Base-by-base conservation (phyloP, 2,329 filamentous ascomycete genomes). In the Clarireedia homoeocarpa region DNA sequence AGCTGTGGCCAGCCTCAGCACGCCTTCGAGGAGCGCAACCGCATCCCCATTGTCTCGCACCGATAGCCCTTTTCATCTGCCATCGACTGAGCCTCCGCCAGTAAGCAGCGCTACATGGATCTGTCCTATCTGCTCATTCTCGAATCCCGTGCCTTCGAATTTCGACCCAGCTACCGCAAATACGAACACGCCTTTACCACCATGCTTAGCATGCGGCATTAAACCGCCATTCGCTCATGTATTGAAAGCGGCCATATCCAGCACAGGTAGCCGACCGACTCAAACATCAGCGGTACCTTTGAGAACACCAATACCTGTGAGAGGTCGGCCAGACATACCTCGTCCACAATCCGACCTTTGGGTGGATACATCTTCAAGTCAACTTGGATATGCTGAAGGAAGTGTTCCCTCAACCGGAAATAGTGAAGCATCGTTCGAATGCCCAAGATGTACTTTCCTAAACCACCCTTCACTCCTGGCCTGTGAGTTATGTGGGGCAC, bases 81-180 rank as follows among this genome's bases (percentile, higher is more conserved):
- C 75, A 56, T 72, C 73, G 49, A 70, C 75, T 14, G 74, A 77
- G 15, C 74, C 80, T 34, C 64, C 75, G 1, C 72, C 78, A 14
- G 70, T 75, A 14, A 79, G 77, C 62, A 81, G 77, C 58, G 89
- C 89, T 5, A 96, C 91, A 4, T 97, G 92, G 92, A 85, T 97
- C 20, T 97, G 92, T 73, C 87, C 89, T 1, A 97, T 97, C 66
- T 97, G 92, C 76, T 92, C 88, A 63, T 95, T 95, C 68, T 92
- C 91, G 9, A 97, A 97, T 66, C 86, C 89, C 0, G 84, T 96
- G 1, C 91, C 94, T 0, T 88, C 89, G 39, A 96, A 96, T 70
- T 97, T 97, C 69, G 92, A 97, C 66, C 88, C 91, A 0, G 79
- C 85, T 1, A 85, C 86, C 2, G 90, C 90, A 7, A 94, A 83